A percentile compares a stretch with the other conserved stretches of the same genome.
These are phyloP conservation scores for Chimonanthus salicifolius DNA, from an alignment of 164 flowering plant genomes.

Conservation along the genomic window DNA sequence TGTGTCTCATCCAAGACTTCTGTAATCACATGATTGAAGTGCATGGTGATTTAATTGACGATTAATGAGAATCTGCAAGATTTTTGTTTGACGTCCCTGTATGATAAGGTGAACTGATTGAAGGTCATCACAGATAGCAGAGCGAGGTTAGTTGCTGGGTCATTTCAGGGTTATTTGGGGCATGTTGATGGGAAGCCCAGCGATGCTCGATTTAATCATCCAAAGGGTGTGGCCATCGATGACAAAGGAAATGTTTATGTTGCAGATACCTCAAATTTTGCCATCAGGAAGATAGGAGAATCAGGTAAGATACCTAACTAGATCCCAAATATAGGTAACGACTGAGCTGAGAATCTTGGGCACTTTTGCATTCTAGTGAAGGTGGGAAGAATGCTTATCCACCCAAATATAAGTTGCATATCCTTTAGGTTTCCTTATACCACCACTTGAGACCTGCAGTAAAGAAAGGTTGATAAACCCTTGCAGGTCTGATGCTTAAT, in stretches of 20 bases:
- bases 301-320: constrained; percentile 40
- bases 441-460: neutral
- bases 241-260: constrained; percentile 93
- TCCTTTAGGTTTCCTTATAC: neutral
- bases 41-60: neutral
- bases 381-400: neutral
- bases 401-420: no score
- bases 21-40: neutral
- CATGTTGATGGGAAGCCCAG: constrained; percentile 97
- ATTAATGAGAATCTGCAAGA: neutral
- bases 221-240: constrained; percentile 91
- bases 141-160: constrained; percentile 94
- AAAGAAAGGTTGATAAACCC: no score
- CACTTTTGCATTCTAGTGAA: neutral
- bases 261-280: constrained; percentile 85
- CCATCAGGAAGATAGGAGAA: constrained; percentile 94
- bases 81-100: neutral
- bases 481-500: neutral
- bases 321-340: neutral
- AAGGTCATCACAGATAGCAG: constrained; percentile 73
- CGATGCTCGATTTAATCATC: constrained; percentile 92
- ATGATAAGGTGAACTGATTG: constrained; percentile 1
- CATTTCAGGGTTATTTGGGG: constrained; percentile 87
- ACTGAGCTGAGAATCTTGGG: neutral
- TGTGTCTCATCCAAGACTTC: neutral